phyloP scores from a whole-genome alignment of 495 filamentous ascomycete genomes.

The Trichodelitschia bisporula region DNA sequence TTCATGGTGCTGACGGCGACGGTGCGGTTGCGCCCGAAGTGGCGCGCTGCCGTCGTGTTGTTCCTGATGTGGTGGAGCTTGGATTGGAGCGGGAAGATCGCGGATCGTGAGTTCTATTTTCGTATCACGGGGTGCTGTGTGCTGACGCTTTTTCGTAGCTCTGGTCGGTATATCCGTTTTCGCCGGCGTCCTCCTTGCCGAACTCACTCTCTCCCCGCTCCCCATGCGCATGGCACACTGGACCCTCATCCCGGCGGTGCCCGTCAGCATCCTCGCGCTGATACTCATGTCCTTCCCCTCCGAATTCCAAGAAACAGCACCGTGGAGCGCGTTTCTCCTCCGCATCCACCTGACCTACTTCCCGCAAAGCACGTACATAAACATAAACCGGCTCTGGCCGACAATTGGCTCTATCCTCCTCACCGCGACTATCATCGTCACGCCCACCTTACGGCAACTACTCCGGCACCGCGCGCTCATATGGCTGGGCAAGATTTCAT shows the following conservation, averaged over 20 bases:
- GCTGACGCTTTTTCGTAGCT: conserved; percentile 1
- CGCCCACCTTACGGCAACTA: not conserved
- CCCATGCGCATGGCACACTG: not conserved
- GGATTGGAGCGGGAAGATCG: not conserved
- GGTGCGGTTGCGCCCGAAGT: not conserved
- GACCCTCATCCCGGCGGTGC: too few relatives aligned
- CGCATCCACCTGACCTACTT: not conserved
- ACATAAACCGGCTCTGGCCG: not conserved
- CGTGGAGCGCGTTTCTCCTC: not conserved
- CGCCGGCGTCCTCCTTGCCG: conserved; percentile 3
- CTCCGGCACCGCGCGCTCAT: not conserved
- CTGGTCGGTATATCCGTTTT: not conserved
- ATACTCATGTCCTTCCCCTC: not conserved
- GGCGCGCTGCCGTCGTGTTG: not conserved
- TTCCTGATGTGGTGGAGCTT: not conserved
- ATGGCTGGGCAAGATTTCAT: not conserved
- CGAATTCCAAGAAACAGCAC: not conserved
- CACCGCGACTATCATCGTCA: not conserved
- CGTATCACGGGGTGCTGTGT: conserved; percentile 3
- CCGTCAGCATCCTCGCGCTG: not conserved
- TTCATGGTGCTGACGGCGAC: conserved; percentile 11
- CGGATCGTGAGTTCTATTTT: not conserved
- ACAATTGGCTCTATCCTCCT: not conserved
- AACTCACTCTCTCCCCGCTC: conserved; percentile 1
- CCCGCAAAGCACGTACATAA: not conserved